Base-by-base conservation (phyloP, 164 flowering plant genomes). In the grape (Vitis vinifera) region DNA sequence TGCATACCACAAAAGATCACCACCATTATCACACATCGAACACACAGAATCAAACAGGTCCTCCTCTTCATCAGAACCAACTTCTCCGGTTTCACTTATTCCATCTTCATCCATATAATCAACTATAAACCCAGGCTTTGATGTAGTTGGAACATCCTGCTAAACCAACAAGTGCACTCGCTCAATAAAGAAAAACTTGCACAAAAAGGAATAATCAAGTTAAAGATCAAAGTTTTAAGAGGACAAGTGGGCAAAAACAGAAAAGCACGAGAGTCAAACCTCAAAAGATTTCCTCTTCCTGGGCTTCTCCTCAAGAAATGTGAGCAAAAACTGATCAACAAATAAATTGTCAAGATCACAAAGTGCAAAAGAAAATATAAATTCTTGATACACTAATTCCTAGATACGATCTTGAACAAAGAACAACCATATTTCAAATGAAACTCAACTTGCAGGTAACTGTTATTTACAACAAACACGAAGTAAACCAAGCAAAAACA, bases 21-120 rank as follows among this genome's bases (percentile, higher is more conserved):
- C 98, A 50, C 98, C 98, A 83, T 93, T 87, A 66, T 93, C 98
- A 80, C 98, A 93, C 48, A 91, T 44, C 6, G 93, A 82, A 86
- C 98, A 93, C 60, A 87, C 94, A 59, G 86, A 66, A 72, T 88
- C 92, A 83, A 83, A 90, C 30, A 76, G 44, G 9, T 88, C 89
- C 9, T 58, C 75, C 19, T 75, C 87, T 63, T 76, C 87, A 63
- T 81, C 84, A 62, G 76, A 56, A 1, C 71, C 90, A 44, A 79
- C 86, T 16, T 56, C 78, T 51, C 72, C 82, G 13, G 13, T 73
- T 62, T 77, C 87, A 49, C 55, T 75, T 1, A n/a, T 51, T n/a
- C 58, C 50, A 51, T 74, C 85, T 55, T 80, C 81, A 9, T 67
- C 74, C 0, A 59, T 66, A 64, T 85, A 87, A 50, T 82, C 87